Evolutionary conservation across 192 early-diverging fungal genomes (phyloP).

Genomic region (Phlyctochytrium arcticum): DNA sequence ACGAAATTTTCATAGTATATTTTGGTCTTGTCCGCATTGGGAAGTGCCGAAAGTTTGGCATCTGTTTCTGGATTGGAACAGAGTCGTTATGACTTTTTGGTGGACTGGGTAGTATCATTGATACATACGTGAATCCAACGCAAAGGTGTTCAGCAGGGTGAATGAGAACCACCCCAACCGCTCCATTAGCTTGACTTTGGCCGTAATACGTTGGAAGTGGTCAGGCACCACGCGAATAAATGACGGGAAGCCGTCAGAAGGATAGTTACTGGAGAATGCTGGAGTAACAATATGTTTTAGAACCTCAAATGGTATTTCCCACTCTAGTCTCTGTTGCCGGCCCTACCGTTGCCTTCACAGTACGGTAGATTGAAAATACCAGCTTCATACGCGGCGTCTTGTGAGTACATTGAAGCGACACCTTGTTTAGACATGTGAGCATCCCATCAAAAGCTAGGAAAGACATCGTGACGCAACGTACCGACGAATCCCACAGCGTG

Average conservation of each 20-base stretch:
- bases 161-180: no score
- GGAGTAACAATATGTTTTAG: background rate
- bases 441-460: background rate
- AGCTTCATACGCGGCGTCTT: background rate
- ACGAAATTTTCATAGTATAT: background rate
- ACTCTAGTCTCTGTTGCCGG: background rate
- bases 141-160: no score
- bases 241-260: background rate
- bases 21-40: background rate
- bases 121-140: no score
- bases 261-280: background rate
- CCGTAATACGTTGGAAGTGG: background rate
- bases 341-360: background rate
- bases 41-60: no score
- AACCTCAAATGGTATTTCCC: no score
- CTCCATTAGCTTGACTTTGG: background rate
- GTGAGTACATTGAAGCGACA: background rate
- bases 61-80: no score
- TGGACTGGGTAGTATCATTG: no score
- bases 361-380: background rate
- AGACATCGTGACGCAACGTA: background rate
- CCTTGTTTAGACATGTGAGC: background rate
- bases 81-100: no score
- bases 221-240: background rate
- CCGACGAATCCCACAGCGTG: background rate